These are phyloP conservation scores for Sporormia fimetaria DNA, from an alignment of 495 filamentous ascomycete species.

Conservation along the genomic window DNA sequence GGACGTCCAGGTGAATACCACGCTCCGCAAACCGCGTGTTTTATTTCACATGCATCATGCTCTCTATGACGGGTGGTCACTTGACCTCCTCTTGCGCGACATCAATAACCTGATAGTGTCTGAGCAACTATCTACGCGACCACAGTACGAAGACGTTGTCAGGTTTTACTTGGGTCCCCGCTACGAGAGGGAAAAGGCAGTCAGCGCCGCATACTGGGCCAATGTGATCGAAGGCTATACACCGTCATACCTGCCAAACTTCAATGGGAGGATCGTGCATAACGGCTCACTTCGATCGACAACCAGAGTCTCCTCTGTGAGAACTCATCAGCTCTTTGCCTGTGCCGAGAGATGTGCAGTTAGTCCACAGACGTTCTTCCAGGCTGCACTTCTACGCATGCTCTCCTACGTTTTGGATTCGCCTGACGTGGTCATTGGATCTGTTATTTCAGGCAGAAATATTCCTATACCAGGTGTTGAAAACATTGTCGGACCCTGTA, in stretches of 20 bases:
- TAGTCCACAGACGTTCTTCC: conserved; percentile 54
- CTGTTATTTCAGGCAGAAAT: conserved; percentile 64
- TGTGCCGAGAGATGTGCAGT: conserved; percentile 14
- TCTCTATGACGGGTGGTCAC: conserved; percentile 76
- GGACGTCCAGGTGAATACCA: conserved; percentile 39
- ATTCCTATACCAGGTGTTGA: conserved; percentile 55
- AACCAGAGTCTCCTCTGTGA: not conserved
- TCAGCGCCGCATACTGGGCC: conserved; percentile 45
- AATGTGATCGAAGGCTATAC: conserved; percentile 38
- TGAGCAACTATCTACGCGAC: conserved; percentile 28
- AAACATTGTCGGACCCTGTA: conserved; percentile 59
- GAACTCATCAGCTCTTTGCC: not conserved
- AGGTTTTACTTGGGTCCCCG: conserved; percentile 27
- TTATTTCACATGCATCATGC: conserved; percentile 56
- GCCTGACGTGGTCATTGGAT: conserved; percentile 62
- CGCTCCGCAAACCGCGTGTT: conserved; percentile 31
- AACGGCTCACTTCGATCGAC: not conserved
- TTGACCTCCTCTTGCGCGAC: conserved; percentile 59
- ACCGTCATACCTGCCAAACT: conserved; percentile 35
- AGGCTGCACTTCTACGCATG: conserved; percentile 56
- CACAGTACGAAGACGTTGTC: conserved; percentile 42
- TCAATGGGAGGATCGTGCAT: conserved; percentile 27
- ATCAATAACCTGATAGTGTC: conserved; percentile 38
- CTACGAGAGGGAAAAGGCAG: conserved; percentile 25
- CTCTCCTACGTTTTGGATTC: conserved; percentile 49